Evolutionary conservation across 2,329 filamentous ascomycete species (phyloP), one percentile per base, ranked within the genome.

Genomic region (Alternaria sp.): DNA sequence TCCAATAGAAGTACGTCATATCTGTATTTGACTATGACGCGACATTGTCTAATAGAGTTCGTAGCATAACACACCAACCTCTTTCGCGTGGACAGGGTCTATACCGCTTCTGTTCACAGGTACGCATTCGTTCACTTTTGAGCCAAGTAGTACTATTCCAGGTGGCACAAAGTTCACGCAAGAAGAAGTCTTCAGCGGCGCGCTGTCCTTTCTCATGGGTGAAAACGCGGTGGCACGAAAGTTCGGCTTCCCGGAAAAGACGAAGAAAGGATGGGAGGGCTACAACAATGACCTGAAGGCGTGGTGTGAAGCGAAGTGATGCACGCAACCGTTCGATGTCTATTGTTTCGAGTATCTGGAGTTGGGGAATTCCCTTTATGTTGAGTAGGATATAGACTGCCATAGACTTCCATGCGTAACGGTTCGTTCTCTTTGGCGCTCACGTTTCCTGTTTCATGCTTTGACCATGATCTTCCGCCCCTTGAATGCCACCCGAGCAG

Each of bases 391-490:
- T 18, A 41, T 41, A 41, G 37, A 41, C 37, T 18, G 37, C 2
- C 37, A 41, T 41, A 5, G 37, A 41, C 37, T 41, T 41, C 37
- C 37, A 41, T 41, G n/a, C 37, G 37, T 41, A 41, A 41, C 37
- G 37, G 37, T 18, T 41, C 37, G n/a, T 41, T 41, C 37, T 18
- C 37, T 41, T 41, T 41, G 2, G 15, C 3, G 37, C n/a, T 50
- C 18, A 49, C 20, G 21, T 50, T 21, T 12, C 25, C 14, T 30
- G 5, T 7, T 33, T 66, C 45, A 79, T 1, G 72, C 76, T 51
- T 72, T 78, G 1, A 70, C 65, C 59, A 60, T 64, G n/a, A 76
- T 41, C 20, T 63, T 59, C 65, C 69, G 73, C 6, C 77, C 77
- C 44, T 65, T 76, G 60, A 72, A 68, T 0, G 53, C 62, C 12